Conservation (phyloP, 352 stramenopile species). For the Pythium folliculosum region DNA sequence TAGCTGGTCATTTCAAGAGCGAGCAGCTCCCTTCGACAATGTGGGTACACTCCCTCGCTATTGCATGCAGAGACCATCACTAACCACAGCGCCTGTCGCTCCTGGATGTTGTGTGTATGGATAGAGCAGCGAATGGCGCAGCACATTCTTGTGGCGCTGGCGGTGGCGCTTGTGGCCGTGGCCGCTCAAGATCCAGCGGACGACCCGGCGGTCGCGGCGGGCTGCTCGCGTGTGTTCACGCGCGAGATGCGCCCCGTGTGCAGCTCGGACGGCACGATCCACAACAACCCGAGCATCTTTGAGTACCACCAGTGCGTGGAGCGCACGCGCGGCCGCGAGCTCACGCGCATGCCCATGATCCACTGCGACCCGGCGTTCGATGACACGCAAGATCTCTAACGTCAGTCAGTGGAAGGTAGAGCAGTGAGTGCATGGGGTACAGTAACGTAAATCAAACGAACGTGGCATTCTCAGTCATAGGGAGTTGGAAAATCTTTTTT, state of each 20-base stretch:
- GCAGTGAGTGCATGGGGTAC: background rate
- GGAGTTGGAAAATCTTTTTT: background rate
- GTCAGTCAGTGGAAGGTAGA: too few species aligned
- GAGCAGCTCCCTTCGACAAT: background rate
- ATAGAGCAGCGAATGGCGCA: background rate
- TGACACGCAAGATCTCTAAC: constrained; percentile 24
- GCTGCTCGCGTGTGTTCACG: constrained; percentile 38
- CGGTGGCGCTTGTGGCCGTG: background rate
- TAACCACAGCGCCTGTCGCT: background rate
- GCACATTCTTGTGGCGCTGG: constrained; percentile 1
- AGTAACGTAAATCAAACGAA: background rate
- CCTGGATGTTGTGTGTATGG: background rate
- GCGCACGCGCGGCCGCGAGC: constrained; percentile 30
- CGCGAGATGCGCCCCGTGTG: constrained; percentile 53
- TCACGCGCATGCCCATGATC: constrained; percentile 43
- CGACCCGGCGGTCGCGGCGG: constrained; percentile 20
- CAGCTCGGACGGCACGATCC: constrained; percentile 55
- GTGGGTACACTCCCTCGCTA: constrained; percentile 9
- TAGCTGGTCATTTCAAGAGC: background rate
- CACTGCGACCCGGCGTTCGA: constrained; percentile 21
- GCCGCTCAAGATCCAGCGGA: constrained; percentile 10
- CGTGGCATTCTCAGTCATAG: constrained; percentile 3
- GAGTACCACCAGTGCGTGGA: constrained; percentile 54
- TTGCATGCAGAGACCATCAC: background rate
- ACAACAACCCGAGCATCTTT: constrained; percentile 60